Evolutionary conservation across 805 yeast species (phyloP), one percentile per base, ranked within the genome.

Genomic region (Saccharomycopsis synnaedendra): DNA sequence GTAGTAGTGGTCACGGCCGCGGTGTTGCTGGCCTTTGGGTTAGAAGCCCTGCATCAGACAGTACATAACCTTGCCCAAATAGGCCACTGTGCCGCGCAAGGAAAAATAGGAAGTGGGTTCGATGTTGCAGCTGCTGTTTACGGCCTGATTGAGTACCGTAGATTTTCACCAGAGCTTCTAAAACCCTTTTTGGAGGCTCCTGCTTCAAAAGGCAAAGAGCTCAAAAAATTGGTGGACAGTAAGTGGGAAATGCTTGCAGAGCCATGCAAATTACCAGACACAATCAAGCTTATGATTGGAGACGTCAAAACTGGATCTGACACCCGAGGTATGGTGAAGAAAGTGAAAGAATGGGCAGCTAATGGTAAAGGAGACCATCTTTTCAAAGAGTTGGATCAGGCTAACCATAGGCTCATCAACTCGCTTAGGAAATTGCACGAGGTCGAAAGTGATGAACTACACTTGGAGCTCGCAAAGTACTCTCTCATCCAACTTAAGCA

Each of bases 51-150:
- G 10, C 54, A 68, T 31, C 54, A 56, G 4, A 51, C 61, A n/a
- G 69, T 90, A 35, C 97, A 93, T 61, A 90, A 87, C 57, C 64
- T 87, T 31, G 77, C 96, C 0, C 98, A 93, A 61, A 69, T 85
- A 5, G 82, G 95, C 0, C 98, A 93, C 62, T 89, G 96, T 61
- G 73, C 77, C 49, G 97, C 98, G 3, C 98, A 93, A 62, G 85
- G 86, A 33, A 93, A 93, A 63, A 80, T 93, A 30, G 98, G 98
- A 0, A 87, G 96, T 3, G 98, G 98, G 0, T 93, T 93, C 63
- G 98, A 93, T 60, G 95, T 93, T 39, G 97, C 96, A 0, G 82
- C 97, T 30, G 98, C 98, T 0, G 82, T 85, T 0, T 90, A 73
- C 63, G 98, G 98, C 1, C 84, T 96, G 0, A 82, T 89, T 42